A percentile compares a stretch with the other conserved stretches of the same genome.
phyloP scores from a whole-genome alignment of 805 yeast species.

The Clavispora vitiphila region DNA sequence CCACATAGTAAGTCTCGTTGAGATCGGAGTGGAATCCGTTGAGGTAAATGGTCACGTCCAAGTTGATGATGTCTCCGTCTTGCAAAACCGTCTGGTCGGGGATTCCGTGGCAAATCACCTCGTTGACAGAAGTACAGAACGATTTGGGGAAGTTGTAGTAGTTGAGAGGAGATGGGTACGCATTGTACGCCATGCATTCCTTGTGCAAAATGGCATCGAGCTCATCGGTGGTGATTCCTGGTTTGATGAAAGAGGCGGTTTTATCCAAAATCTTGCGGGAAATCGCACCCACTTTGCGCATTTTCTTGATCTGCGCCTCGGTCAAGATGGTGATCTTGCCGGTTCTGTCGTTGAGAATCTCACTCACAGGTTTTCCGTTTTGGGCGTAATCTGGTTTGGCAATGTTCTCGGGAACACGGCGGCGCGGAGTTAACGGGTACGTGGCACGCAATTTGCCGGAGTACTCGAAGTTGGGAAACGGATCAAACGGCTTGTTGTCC shows the following conservation, averaged over 20 bases:
- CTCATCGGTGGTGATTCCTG: conserved; percentile 92
- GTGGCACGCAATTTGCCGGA: conserved; percentile 71
- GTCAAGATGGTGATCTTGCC: conserved; percentile 59
- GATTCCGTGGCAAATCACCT: conserved; percentile 94
- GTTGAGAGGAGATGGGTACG: conserved; percentile 93
- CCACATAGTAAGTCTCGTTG: conserved; percentile 95
- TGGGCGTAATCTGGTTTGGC: conserved; percentile 78
- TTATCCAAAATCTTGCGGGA: conserved; percentile 88
- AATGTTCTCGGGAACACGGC: conserved; percentile 67
- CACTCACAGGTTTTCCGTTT: conserved; percentile 74
- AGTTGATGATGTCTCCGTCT: conserved; percentile 92
- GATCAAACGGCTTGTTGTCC: conserved; percentile 66
- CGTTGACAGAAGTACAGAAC: conserved; percentile 90
- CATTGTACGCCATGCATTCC: conserved; percentile 82
- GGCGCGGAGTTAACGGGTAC: conserved; percentile 75
- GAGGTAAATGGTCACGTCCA: conserved; percentile 81
- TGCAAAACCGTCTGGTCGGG: conserved; percentile 84
- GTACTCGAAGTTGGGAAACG: conserved; percentile 75
- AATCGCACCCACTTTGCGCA: conserved; percentile 67
- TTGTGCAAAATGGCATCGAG: conserved; percentile 81
- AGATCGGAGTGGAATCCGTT: conserved; percentile 91
- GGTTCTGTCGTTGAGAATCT: conserved; percentile 65
- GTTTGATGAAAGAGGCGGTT: conserved; percentile 77
- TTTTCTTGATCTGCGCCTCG: conserved; percentile 65
- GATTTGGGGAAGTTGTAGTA: conserved; percentile 92